Evolutionary conservation across 345 rosid genomes (phyloP).

Genomic region (Euphorbia lathyris): DNA sequence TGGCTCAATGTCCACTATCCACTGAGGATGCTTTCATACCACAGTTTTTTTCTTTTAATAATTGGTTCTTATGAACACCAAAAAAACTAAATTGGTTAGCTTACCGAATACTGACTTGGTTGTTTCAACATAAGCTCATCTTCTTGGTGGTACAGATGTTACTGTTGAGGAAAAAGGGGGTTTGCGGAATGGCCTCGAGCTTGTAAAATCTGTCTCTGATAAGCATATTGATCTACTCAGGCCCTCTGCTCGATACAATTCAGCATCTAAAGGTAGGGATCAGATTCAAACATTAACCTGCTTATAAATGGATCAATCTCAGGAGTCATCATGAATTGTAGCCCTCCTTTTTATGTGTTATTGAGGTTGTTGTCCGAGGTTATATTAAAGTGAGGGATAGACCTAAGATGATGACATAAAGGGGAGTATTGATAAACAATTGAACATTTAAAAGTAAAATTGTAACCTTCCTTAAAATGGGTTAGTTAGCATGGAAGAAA

Average conservation of each 20-base stretch:
- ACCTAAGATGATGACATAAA: not conserved
- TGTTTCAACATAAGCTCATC: not conserved
- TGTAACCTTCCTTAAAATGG: not conserved
- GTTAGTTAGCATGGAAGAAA: not conserved
- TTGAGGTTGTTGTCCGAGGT: not conserved
- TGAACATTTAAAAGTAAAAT: not conserved
- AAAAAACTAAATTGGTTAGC: not conserved
- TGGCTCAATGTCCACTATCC: not conserved
- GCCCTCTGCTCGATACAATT: slow-evolving; percentile 57
- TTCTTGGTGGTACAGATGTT: slow-evolving; percentile 35
- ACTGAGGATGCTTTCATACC: not conserved
- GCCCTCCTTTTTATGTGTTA: slow-evolving; percentile 1
- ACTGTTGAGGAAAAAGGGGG: slow-evolving; percentile 30
- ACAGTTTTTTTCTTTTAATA: not conserved
- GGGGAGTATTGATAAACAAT: not conserved
- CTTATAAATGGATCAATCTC: not conserved
- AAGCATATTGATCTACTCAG: slow-evolving; percentile 70
- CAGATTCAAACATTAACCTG: not conserved
- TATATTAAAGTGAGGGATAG: not conserved
- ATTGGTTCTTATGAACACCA: not conserved
- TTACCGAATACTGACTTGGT: not conserved
- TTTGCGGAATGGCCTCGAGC: slow-evolving; percentile 48
- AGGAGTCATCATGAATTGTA: not conserved
- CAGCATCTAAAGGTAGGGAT: slow-evolving; percentile 50
- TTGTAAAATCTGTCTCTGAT: slow-evolving; percentile 49